phyloP scores from a whole-genome alignment of 192 early-diverging fungal genomes.

The Backusella westeae region DNA sequence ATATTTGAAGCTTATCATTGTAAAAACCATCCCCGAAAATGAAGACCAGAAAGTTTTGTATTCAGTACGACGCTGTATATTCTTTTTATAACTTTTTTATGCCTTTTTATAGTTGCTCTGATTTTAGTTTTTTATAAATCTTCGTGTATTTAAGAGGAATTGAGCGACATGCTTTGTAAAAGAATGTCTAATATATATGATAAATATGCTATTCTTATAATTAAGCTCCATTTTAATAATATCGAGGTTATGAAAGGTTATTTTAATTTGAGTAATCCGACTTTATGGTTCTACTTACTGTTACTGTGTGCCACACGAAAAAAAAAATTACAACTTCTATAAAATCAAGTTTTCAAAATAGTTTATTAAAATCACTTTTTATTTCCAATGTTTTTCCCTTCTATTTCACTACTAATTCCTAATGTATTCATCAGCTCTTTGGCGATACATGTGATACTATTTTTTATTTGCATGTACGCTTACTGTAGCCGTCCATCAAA shows the following conservation, averaged over 20 bases:
- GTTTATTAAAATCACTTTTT: background rate
- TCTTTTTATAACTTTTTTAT: background rate
- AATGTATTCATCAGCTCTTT: background rate
- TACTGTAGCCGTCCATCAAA: background rate
- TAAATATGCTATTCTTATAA: no score
- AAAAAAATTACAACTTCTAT: background rate
- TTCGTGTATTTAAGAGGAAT: no score
- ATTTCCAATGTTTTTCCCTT: background rate
- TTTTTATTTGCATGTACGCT: background rate
- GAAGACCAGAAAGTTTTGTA: background rate
- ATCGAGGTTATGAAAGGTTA: background rate
- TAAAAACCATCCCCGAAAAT: no score
- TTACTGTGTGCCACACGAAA: background rate
- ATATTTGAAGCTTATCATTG: background rate
- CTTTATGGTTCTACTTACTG: background rate
- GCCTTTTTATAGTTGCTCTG: no score
- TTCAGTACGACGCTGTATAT: background rate
- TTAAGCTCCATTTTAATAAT: no score
- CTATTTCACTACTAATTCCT: background rate
- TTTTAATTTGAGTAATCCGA: background rate
- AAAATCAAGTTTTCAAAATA: background rate
- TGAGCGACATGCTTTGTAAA: no score
- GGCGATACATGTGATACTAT: background rate
- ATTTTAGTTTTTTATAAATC: no score
- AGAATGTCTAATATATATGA: no score